These are phyloP conservation scores for Dictyostelium purpureum DNA, from an alignment of 78 protist genomes.

Conservation along the genomic window DNA sequence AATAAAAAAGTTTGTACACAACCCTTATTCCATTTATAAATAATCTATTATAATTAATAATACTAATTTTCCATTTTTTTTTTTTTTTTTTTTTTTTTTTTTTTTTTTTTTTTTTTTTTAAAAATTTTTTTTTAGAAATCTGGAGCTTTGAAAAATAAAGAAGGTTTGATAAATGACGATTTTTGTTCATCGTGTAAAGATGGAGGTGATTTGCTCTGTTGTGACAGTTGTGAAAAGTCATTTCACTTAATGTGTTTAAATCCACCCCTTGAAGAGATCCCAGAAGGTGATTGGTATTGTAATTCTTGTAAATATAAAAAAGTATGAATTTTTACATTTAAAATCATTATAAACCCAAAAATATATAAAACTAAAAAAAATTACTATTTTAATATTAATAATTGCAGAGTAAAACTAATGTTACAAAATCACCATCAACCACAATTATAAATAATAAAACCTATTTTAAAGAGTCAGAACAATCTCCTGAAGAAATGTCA, in stretches of 20 bases:
- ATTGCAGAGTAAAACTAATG: background rate
- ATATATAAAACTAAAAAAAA: background rate
- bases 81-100: background rate
- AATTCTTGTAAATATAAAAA: slow-evolving; percentile 10
- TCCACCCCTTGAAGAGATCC: slow-evolving; percentile 44
- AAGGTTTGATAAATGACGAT: slow-evolving; percentile 59
- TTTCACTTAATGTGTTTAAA: slow-evolving; percentile 67
- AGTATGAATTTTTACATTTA: background rate
- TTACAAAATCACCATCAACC: no score
- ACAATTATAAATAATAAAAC: no score
- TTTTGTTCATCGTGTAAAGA: slow-evolving; percentile 51
- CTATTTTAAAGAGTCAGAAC: background rate
- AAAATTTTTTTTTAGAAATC: background rate
- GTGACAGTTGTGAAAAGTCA: slow-evolving; percentile 55
- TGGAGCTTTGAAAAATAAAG: background rate
- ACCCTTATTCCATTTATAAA: no score
- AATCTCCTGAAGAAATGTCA: background rate
- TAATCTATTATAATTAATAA: background rate
- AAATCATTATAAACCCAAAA: background rate
- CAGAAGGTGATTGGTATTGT: slow-evolving; percentile 76
- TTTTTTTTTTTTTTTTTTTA: no score
- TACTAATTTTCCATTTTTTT: background rate
- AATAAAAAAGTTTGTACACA: no score
- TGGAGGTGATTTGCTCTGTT: slow-evolving; percentile 75
- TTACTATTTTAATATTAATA: background rate